Conservation (phyloP, 108 stramenopile species). For the Cyclotella distinguenda region DNA sequence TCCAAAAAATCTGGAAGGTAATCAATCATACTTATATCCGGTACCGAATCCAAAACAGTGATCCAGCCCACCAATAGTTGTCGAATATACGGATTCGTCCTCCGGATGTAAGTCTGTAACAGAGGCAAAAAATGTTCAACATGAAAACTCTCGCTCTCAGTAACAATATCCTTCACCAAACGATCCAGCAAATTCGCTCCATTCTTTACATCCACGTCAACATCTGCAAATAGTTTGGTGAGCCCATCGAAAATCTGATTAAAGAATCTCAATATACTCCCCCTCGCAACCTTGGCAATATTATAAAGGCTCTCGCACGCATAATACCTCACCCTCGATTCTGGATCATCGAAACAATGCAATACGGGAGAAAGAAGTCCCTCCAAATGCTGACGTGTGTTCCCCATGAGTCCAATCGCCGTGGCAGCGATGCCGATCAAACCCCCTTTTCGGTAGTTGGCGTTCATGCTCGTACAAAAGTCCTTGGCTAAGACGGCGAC, state of each 20-base stretch:
- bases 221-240: constrained; percentile 94
- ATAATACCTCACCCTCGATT: constrained; percentile 96
- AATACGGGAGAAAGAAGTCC: constrained; percentile 92
- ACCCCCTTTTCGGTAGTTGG: constrained; percentile 97
- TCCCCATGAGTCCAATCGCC: constrained; percentile 91
- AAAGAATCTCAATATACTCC: constrained; percentile 83
- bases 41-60: constrained; percentile 93
- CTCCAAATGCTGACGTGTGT: constrained; percentile 69
- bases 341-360: constrained; percentile 98
- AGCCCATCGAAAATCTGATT: constrained; percentile 96
- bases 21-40: constrained; percentile 95
- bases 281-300: constrained; percentile 95
- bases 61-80: constrained; percentile 98
- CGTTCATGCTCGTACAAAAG: constrained; percentile 96
- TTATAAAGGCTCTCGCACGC: constrained; percentile 98
- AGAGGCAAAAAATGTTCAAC: constrained; percentile 95
- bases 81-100: constrained; percentile 95
- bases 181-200: constrained; percentile 95
- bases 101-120: constrained; percentile 93
- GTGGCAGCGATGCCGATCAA: constrained; percentile 96
- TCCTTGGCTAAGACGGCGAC: constrained; percentile 90
- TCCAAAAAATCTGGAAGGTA: constrained; percentile 95
- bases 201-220: constrained; percentile 98
- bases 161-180: constrained; percentile 95
- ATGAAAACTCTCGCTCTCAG: constrained; percentile 89